phyloP scores from a whole-genome alignment of 371 early-diverging fungal species.

The Saksenaea oblongispora region DNA sequence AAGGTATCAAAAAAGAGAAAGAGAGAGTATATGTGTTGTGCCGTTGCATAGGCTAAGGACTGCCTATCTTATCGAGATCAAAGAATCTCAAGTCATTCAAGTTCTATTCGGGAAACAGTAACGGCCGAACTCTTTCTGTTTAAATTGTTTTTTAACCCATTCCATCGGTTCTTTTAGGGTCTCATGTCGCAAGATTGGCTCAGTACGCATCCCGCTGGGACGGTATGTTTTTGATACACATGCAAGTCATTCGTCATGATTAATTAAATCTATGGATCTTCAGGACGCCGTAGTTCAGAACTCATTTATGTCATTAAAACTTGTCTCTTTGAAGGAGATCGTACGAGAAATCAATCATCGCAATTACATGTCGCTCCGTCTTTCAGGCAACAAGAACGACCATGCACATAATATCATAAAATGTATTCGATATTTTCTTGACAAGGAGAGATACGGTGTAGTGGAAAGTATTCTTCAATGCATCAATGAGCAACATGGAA shows the following conservation, averaged over 20 bases:
- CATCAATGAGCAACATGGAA: neutral
- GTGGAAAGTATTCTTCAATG: neutral
- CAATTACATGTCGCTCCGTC: neutral
- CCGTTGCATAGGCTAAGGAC: too few species aligned
- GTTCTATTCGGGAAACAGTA: neutral
- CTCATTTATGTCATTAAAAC: neutral
- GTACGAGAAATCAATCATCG: neutral
- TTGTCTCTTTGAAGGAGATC: neutral
- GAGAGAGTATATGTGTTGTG: too few species aligned
- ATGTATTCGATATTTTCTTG: neutral
- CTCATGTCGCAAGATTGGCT: neutral
- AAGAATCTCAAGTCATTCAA: neutral
- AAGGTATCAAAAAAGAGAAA: too few species aligned
- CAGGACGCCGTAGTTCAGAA: neutral
- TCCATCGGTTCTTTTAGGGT: neutral
- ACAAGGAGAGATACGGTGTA: neutral
- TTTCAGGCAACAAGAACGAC: neutral
- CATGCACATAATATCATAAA: neutral
- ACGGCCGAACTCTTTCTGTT: neutral
- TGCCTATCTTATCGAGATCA: neutral
- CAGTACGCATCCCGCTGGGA: neutral
- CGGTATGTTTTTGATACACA: neutral
- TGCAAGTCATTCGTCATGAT: neutral
- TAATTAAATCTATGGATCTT: neutral
- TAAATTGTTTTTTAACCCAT: neutral